Evolutionary conservation across 2,329 filamentous ascomycete species (phyloP).

Genomic region (Massarina eburnea): DNA sequence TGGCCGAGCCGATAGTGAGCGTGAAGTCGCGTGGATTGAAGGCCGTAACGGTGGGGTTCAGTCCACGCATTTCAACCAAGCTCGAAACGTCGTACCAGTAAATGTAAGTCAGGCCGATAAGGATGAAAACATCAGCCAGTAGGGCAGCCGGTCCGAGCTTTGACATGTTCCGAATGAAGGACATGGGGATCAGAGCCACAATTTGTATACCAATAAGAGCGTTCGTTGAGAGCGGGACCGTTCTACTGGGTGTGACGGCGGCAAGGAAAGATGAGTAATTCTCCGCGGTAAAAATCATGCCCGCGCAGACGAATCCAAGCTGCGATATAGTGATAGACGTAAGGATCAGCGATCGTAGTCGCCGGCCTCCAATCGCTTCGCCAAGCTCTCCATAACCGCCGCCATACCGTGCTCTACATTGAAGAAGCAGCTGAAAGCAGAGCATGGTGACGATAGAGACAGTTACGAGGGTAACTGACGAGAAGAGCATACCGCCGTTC

Average conservation of each 20-base stretch:
- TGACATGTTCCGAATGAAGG: constrained; percentile 73
- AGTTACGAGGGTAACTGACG: constrained; percentile 65
- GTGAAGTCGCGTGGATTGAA: constrained; percentile 72
- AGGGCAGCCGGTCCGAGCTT: constrained; percentile 71
- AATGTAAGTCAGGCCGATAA: constrained; percentile 71
- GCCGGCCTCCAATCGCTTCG: constrained; percentile 63
- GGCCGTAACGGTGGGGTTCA: constrained; percentile 62
- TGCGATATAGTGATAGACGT: constrained; percentile 73
- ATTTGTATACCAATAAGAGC: constrained; percentile 68
- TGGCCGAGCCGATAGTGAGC: constrained; percentile 70
- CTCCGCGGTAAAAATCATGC: constrained; percentile 76
- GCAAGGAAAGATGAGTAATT: constrained; percentile 69
- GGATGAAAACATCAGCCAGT: constrained; percentile 71
- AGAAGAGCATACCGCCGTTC: constrained; percentile 77
- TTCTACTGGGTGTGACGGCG: constrained; percentile 57
- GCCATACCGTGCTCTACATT: constrained; percentile 64
- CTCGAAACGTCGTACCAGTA: constrained; percentile 68
- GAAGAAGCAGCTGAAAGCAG: constrained; percentile 71
- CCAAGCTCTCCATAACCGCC: constrained; percentile 77
- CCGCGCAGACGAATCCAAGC: constrained; percentile 76
- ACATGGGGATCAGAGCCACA: constrained; percentile 64
- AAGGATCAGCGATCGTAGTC: constrained; percentile 67
- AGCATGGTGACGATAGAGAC: constrained; percentile 68
- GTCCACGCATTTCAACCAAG: constrained; percentile 56
- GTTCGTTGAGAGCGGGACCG: constrained; percentile 55